A percentile compares a stretch with the other conserved stretches of the same genome.
Evolutionary conservation across 2,329 filamentous ascomycete species (phyloP).

Genomic region (Cytospora mali): DNA sequence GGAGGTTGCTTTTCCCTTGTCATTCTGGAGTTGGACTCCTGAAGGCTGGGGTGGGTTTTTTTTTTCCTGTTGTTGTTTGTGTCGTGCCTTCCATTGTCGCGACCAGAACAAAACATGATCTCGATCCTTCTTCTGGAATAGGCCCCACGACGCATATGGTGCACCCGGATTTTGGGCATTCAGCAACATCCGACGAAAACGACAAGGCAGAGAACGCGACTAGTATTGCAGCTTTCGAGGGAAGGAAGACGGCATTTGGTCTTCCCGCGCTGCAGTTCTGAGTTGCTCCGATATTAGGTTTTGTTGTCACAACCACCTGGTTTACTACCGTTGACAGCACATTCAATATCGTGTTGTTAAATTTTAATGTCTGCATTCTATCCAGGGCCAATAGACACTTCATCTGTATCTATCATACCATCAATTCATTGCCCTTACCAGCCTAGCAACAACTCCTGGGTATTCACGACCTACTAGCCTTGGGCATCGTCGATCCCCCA

Average conservation of each 20-base stretch:
- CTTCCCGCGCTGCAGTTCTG: neutral
- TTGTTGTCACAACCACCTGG: neutral
- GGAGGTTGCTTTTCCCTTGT: neutral
- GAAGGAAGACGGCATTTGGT: neutral
- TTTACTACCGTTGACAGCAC: conserved; percentile 7
- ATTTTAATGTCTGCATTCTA: conserved; percentile 19
- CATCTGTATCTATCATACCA: conserved; percentile 19
- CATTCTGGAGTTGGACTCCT: neutral
- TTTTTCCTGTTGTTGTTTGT: no score
- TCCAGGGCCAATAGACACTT: conserved; percentile 10
- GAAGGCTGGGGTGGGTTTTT: neutral
- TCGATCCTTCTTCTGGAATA: neutral
- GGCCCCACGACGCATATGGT: neutral
- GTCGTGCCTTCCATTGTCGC: conserved; percentile 1
- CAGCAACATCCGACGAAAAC: neutral
- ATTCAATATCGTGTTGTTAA: conserved; percentile 4
- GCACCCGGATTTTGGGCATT: neutral
- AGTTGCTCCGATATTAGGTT: neutral
- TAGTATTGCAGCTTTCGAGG: neutral
- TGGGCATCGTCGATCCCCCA: neutral
- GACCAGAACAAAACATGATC: neutral
- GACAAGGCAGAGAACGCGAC: conserved; percentile 1
- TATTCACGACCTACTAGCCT: neutral
- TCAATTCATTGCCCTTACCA: conserved; percentile 5
- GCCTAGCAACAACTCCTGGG: conserved; percentile 1